A percentile compares a stretch with the other conserved stretches of the same genome.
These are phyloP conservation scores for Pisolithus microcarpus DNA, from an alignment of 768 basidiomycete species.

Conservation along the genomic window DNA sequence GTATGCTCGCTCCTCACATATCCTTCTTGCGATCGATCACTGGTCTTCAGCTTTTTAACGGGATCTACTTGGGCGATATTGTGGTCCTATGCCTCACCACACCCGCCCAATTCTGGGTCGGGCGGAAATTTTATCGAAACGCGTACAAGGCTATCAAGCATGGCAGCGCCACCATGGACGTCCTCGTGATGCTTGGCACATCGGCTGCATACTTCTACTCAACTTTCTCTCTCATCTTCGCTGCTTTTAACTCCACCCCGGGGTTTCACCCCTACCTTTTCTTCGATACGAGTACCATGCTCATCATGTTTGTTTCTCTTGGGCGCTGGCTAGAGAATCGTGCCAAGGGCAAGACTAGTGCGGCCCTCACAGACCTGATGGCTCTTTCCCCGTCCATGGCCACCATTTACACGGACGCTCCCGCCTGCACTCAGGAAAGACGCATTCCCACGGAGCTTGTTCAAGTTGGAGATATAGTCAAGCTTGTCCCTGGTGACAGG, in stretches of 20 bases:
- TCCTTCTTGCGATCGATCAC: constrained; percentile 51
- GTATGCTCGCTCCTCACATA: constrained; percentile 75
- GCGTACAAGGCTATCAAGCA: constrained; percentile 92
- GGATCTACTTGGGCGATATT: constrained; percentile 77
- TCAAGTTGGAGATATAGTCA: constrained; percentile 88
- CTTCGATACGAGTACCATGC: constrained; percentile 99
- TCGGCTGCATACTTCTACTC: constrained; percentile 94
- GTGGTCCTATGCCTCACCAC: constrained; percentile 72
- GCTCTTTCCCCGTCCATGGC: constrained; percentile 92
- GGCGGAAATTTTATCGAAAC: constrained; percentile 76
- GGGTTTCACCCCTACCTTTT: constrained; percentile 80
- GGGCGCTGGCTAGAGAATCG: constrained; percentile 94
- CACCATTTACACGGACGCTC: constrained; percentile 86
- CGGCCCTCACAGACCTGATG: constrained; percentile 95
- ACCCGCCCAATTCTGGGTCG: constrained; percentile 91
- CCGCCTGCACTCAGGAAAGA: constrained; percentile 76
- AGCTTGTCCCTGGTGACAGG: constrained; percentile 94
- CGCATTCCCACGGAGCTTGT: constrained; percentile 91
- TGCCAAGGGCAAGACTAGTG: constrained; percentile 95
- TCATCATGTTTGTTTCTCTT: constrained; percentile 93
- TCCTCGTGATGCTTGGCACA: constrained; percentile 92
- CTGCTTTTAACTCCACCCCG: constrained; percentile 55
- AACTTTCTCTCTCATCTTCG: constrained; percentile 56
- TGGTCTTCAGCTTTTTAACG: constrained; percentile 45
- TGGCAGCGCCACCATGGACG: constrained; percentile 92